Percentiles rank a stretch among this genome's conserved stretches.
phyloP scores from a whole-genome alignment of 208 protist genomes.

The Acanthamoeba culbertsoni region DNA sequence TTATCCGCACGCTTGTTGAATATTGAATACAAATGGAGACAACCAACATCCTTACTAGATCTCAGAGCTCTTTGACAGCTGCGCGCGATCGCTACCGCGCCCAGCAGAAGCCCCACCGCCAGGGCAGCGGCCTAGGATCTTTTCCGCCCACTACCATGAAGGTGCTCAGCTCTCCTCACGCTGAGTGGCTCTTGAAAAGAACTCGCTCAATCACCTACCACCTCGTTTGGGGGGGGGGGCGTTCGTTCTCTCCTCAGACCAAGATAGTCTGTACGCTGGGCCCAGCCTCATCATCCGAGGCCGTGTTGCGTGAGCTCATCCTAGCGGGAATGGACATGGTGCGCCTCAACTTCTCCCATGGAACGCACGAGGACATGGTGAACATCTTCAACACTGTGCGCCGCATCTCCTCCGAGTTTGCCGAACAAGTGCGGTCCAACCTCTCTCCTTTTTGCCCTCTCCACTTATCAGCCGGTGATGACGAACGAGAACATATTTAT shows the following conservation, averaged over 20 bases:
- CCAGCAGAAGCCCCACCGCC: background rate
- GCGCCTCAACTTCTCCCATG: conserved; percentile 66
- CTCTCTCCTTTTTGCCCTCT: background rate
- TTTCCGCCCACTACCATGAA: conserved; percentile 52
- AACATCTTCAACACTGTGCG: conserved; percentile 56
- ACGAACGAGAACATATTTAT: too few species aligned
- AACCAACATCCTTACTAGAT: background rate
- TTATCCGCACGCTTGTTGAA: too few species aligned
- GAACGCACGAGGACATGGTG: conserved; percentile 42
- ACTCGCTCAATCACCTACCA: background rate
- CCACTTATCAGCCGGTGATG: background rate
- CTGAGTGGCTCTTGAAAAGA: background rate
- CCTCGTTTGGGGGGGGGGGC: background rate
- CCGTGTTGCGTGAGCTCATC: conserved; percentile 43
- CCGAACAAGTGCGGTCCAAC: conserved; percentile 5
- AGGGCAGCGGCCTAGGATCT: background rate
- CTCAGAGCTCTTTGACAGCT: background rate
- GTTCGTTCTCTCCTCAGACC: background rate
- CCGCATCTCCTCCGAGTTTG: conserved; percentile 32
- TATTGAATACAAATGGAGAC: conserved; percentile 5
- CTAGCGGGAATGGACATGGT: conserved; percentile 64
- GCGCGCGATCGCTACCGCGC: background rate
- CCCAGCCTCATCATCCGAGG: conserved; percentile 44
- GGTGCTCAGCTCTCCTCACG: background rate
- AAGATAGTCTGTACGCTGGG: conserved; percentile 67